These are phyloP conservation scores for Agapanthus africanus DNA, from an alignment of 106 monocot species.

Conservation along the genomic window DNA sequence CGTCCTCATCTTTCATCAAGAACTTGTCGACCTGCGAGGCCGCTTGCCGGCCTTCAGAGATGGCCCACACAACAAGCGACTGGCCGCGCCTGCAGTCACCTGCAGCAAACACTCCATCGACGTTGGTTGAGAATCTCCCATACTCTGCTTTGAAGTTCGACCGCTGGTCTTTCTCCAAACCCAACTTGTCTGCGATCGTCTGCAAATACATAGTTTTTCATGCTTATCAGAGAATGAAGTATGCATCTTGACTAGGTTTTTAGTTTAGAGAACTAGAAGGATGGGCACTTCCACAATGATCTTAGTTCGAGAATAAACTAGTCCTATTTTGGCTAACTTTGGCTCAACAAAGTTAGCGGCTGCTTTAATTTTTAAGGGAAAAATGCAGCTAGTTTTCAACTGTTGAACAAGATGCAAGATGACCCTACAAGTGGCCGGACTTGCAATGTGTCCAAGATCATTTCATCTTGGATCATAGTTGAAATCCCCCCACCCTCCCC, in stretches of 20 bases:
- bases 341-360: too few species aligned
- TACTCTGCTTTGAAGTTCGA: slow-evolving; percentile 94
- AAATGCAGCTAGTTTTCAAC: too few species aligned
- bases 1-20: slow-evolving; percentile 41
- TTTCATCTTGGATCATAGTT: too few species aligned
- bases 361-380: too few species aligned
- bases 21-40: slow-evolving; percentile 77
- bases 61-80: slow-evolving; percentile 97
- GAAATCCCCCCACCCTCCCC: too few species aligned
- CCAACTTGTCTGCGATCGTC: slow-evolving; percentile 71
- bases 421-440: too few species aligned
- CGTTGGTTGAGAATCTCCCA: slow-evolving; percentile 75
- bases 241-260: not conserved
- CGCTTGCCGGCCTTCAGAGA: slow-evolving; percentile 83
- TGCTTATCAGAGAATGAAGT: not conserved
- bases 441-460: too few species aligned
- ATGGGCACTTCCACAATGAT: too few species aligned
- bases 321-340: too few species aligned
- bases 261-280: not conserved
- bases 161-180: slow-evolving; percentile 64
- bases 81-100: slow-evolving; percentile 96
- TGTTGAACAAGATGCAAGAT: too few species aligned
- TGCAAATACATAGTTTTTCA: slow-evolving; percentile 19
- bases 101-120: slow-evolving; percentile 87
- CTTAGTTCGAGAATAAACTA: too few species aligned